A percentile compares a stretch with the other conserved stretches of the same genome.
Evolutionary conservation across 495 filamentous ascomycete species (phyloP).

Genomic region (Aspergillus ellipticus): DNA sequence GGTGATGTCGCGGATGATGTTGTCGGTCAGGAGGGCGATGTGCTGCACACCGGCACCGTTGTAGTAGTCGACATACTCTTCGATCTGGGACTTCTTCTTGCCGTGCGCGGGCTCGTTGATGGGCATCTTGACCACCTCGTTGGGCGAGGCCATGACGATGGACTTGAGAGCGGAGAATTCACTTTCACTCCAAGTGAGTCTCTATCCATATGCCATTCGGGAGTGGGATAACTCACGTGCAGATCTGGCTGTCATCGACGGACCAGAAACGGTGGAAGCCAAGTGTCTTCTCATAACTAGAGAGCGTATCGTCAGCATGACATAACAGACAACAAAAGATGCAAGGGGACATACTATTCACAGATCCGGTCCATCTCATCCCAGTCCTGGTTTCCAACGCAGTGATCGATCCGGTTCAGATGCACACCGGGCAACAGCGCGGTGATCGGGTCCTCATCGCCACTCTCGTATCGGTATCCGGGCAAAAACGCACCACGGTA

Average conservation of each 20-base stretch:
- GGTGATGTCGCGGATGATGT: slow-evolving; percentile 72
- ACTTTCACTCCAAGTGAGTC: slow-evolving; percentile 20
- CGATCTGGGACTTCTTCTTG: slow-evolving; percentile 83
- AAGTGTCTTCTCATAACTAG: slow-evolving; percentile 77
- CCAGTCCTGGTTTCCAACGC: slow-evolving; percentile 93
- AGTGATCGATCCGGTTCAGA: slow-evolving; percentile 79
- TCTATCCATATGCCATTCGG: neutral
- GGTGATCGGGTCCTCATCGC: slow-evolving; percentile 44
- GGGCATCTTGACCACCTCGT: slow-evolving; percentile 87
- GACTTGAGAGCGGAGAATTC: slow-evolving; percentile 81
- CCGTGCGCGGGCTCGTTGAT: slow-evolving; percentile 93
- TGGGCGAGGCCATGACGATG: slow-evolving; percentile 83
- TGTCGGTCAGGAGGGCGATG: slow-evolving; percentile 74
- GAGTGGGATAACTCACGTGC: slow-evolving; percentile 49
- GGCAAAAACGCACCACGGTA: slow-evolving; percentile 78
- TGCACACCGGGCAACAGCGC: slow-evolving; percentile 55
- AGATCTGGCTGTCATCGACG: slow-evolving; percentile 82
- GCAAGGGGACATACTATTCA: slow-evolving; percentile 55
- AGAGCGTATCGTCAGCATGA: slow-evolving; percentile 17
- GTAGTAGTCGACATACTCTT: slow-evolving; percentile 89
- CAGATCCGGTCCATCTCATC: slow-evolving; percentile 79
- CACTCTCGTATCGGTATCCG: slow-evolving; percentile 58
- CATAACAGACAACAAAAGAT: neutral
- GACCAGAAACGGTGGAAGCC: slow-evolving; percentile 94
- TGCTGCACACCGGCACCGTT: slow-evolving; percentile 84